A percentile compares a stretch with the other conserved stretches of the same genome.
These are phyloP conservation scores for Candida michaelii DNA, from an alignment of 805 yeast species.

Conservation along the genomic window DNA sequence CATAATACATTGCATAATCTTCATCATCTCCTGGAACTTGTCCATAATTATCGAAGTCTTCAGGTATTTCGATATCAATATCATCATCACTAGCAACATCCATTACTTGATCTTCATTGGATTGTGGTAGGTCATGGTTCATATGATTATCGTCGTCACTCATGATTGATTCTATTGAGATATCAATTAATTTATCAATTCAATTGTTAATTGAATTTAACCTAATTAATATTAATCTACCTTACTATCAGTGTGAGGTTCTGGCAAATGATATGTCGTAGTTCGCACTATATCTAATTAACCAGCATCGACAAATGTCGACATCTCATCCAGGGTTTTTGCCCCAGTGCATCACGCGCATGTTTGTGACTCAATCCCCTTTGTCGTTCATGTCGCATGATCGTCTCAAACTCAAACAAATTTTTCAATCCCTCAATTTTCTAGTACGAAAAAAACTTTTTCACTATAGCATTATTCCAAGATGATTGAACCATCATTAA, in stretches of 20 bases:
- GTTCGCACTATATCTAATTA: neutral
- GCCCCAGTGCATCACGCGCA: neutral
- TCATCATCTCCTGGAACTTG: slow-evolving; percentile 6
- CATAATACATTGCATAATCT: slow-evolving; percentile 3
- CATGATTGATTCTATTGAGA: neutral
- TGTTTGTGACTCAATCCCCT: neutral
- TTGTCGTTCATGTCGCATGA: neutral
- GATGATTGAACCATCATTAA: slow-evolving; percentile 98
- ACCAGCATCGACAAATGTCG: slow-evolving; percentile 1
- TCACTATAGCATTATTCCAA: slow-evolving; percentile 9
- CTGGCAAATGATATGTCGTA: neutral
- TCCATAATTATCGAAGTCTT: neutral
- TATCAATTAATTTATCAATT: neutral
- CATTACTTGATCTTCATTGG: slow-evolving; percentile 3
- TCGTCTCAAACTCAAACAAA: slow-evolving; percentile 1
- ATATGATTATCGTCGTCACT: slow-evolving; percentile 6
- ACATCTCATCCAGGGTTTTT: neutral
- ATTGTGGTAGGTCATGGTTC: slow-evolving; percentile 1
- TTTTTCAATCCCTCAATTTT: slow-evolving; percentile 1
- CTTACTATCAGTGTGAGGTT: neutral
- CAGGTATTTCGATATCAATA: slow-evolving; percentile 4
- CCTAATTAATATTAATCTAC: neutral
- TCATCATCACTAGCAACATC: slow-evolving; percentile 3
- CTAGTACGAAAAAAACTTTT: slow-evolving; percentile 4
- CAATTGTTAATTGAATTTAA: neutral